Evolutionary conservation across 139 green algal genomes (phyloP), one percentile per base, ranked within the genome.

Genomic region (Desmodesmus armatus): DNA sequence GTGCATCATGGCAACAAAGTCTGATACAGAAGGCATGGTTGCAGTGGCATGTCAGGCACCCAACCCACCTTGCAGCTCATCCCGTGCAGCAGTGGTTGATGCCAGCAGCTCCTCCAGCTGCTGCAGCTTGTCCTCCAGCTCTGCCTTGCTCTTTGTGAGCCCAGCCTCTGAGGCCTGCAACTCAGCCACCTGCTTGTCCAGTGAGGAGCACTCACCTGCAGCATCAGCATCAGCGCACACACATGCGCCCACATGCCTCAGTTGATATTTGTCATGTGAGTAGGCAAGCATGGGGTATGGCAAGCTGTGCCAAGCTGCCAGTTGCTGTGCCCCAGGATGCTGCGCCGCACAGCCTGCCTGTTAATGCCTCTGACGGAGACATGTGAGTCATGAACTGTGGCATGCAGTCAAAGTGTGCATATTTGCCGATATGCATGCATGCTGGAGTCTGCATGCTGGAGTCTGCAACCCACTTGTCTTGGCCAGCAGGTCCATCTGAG

Each of bases 401-500:
- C n/a, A n/a, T n/a, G n/a, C n/a, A n/a, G n/a, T n/a, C n/a, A n/a
- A n/a, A n/a, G n/a, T 65, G 53, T 65, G 21, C 17, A 21, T 17
- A 65, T n/a, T 15, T 40, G 62, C 25, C 13, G 25, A 31, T 29
- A 72, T 65, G 9, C 40, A 66, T 7, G 41, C 19, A 63, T 39
- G 11, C 19, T n/a, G 6, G 41, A 65, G 11, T 27, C 35, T 49
- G 27, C 47, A 43, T 33, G 27, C 47, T 63, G 73, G 17, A 47
- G 25, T 41, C 27, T 29, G 5, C 5, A 49, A 49, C 39, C 40
- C 49, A 82, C 85, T 74, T 25, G 53, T 75, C 71, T 92, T 89
- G 19, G 87, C 87, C 13, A 72, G 49, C 1, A 90, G 67, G 53
- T 93, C 87, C 88, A 94, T 93, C 65, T 93, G 83, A 11, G 87